Evolutionary conservation across 352 stramenopile species (phyloP).

Genomic region (Phytopythium helicoides): DNA sequence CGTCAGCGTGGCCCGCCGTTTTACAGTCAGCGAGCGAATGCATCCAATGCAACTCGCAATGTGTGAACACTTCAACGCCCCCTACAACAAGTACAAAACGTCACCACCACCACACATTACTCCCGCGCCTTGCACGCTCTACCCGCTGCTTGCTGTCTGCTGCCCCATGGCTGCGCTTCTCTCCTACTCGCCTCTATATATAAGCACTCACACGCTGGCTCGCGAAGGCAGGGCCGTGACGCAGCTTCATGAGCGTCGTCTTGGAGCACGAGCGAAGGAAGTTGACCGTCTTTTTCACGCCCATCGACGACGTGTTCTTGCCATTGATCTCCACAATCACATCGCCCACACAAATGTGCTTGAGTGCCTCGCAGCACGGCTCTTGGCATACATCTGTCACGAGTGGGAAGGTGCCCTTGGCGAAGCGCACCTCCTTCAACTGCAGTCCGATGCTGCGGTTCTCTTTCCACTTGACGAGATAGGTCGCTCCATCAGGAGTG

Average conservation of each 20-base stretch:
- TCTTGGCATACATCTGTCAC: constrained; percentile 84
- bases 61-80: too few relatives aligned
- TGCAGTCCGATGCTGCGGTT: constrained; percentile 83
- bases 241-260: constrained; percentile 85
- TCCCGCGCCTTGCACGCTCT: too few relatives aligned
- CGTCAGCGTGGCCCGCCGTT: constrained; percentile 13
- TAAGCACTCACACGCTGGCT: constrained; percentile 74
- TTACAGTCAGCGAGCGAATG: too few relatives aligned
- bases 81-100: too few relatives aligned
- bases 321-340: constrained; percentile 88
- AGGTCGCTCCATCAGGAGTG: constrained; percentile 80
- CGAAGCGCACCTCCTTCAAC: constrained; percentile 75
- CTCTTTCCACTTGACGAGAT: constrained; percentile 89
- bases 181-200: constrained; percentile 26
- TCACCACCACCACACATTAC: too few relatives aligned
- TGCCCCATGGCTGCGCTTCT: background rate
- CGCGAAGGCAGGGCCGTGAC: constrained; percentile 69
- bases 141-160: background rate
- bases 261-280: constrained; percentile 86
- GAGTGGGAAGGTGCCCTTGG: constrained; percentile 76
- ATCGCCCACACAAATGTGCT: constrained; percentile 82
- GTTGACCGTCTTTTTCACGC: constrained; percentile 87
- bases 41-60: too few relatives aligned
- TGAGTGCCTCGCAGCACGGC: constrained; percentile 76
- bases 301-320: constrained; percentile 86